Percentiles rank a stretch among this genome's conserved stretches.
Conservation (phyloP, 148 eudicot species). For the Rhododendron kiyosumense region DNA sequence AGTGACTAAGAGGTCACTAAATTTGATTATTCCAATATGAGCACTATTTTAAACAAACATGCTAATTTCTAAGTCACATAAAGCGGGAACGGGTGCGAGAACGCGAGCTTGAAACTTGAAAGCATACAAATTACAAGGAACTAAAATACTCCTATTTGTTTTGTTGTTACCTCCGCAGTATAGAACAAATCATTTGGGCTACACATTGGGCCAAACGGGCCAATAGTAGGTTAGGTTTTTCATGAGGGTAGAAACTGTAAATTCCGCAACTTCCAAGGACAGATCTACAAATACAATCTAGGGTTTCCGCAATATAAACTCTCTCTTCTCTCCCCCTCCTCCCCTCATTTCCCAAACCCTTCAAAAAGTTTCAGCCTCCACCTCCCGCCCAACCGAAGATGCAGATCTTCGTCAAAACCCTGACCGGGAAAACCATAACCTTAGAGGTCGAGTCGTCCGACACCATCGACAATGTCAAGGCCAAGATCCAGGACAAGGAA, state of each 20-base stretch:
- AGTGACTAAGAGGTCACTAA: too few relatives aligned
- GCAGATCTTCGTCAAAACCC: constrained; percentile 34
- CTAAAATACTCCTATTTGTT: too few relatives aligned
- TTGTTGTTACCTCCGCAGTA: too few relatives aligned
- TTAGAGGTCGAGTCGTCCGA: constrained; percentile 20
- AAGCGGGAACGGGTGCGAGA: too few relatives aligned
- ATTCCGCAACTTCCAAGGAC: not conserved
- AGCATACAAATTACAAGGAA: too few relatives aligned
- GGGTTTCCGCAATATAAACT: not conserved
- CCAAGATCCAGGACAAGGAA: constrained; percentile 23
- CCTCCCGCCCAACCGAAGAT: not conserved
- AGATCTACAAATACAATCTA: not conserved
- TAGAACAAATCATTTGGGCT: too few relatives aligned
- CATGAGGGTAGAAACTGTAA: not conserved
- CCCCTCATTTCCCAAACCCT: not conserved
- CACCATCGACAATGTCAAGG: constrained; percentile 23
- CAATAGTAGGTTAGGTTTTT: not conserved
- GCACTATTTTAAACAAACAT: too few relatives aligned
- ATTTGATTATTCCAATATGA: too few relatives aligned
- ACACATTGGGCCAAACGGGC: not conserved
- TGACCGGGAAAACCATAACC: constrained; percentile 26
- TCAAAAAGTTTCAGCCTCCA: not conserved
- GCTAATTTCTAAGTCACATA: too few relatives aligned
- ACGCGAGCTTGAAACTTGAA: too few relatives aligned
- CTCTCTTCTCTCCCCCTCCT: not conserved